These are phyloP conservation scores for Linnemannia elongata DNA, from an alignment of 192 early-diverging fungal genomes.

Conservation along the genomic window DNA sequence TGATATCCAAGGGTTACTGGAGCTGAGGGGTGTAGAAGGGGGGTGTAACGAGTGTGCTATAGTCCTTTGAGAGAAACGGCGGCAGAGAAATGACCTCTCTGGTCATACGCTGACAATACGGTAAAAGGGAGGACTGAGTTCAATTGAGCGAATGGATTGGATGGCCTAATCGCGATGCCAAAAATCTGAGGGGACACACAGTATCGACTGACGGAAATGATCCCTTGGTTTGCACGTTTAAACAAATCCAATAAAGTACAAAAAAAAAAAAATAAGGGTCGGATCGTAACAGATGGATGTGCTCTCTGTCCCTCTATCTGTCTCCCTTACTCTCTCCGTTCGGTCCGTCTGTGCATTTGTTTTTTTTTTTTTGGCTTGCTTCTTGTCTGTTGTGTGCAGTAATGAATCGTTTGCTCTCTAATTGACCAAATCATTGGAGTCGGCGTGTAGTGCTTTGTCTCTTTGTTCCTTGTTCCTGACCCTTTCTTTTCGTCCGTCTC, in stretches of 20 bases:
- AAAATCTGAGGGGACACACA: not conserved
- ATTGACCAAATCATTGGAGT: not conserved
- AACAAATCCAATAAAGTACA: no score
- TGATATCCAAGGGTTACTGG: not conserved
- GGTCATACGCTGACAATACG: no score
- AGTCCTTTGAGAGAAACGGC: not conserved
- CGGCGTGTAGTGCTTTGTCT: not conserved
- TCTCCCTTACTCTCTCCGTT: not conserved
- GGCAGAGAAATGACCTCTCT: no score
- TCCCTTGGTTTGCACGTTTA: no score
- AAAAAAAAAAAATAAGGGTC: not conserved
- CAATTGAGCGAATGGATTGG: no score
- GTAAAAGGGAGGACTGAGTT: no score
- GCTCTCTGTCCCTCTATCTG: not conserved
- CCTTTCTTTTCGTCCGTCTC: not conserved
- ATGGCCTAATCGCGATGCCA: no score
- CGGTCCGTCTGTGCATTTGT: not conserved
- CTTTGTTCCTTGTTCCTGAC: not conserved
- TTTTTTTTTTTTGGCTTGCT: not conserved
- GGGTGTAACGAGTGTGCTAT: no score
- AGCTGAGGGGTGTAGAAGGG: not conserved
- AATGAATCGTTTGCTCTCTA: not conserved
- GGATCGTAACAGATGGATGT: not conserved
- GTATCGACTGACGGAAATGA: no score
- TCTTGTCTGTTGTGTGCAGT: not conserved